Base-by-base conservation (phyloP, 495 filamentous ascomycete genomes). In the Penicillium salamii region DNA sequence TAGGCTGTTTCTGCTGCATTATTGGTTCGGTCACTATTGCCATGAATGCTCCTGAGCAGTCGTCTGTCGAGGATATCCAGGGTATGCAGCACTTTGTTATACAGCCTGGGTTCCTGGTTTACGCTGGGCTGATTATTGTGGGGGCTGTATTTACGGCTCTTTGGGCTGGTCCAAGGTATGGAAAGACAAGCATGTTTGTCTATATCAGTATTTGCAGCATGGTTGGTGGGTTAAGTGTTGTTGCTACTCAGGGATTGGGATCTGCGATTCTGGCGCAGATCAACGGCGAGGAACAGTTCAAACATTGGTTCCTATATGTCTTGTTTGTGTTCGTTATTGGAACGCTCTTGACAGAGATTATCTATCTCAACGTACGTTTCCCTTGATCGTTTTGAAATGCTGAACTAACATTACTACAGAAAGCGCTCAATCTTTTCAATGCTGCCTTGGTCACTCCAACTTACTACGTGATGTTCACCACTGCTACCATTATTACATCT, bases 391-490 rank as follows among this genome's bases (percentile, higher is more conserved):
- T n/a, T n/a, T n/a, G n/a, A n/a, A n/a, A n/a, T n/a, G n/a, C n/a
- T n/a, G n/a, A n/a, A n/a, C n/a, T n/a, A n/a, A n/a, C n/a, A n/a
- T n/a, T n/a, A n/a, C n/a, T 56, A 56, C 70, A 98, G 93, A 98
- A 98, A 97, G 93, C 93, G 14, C 78, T 98, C 33, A 98, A 98
- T 65, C 59, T 98, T 38, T 98, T 93, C 77, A 98, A 98, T 62
- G 95, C 93, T 23, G 93, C 93, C 1, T 80, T 98, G 49, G 93
- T 98, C 43, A 98, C 93, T 0, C 93, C 93, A 0, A 98, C 93
- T 3, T 98, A 98, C 70, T 98, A 98, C 63, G 93, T 98, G 52
- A 91, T 89, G 74, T 98, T 98, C 67, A 98, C 93, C 36, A 93
- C 84, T 58, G 83, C 89, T 13, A 98, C 93, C 3, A 96, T 98